Evolutionary conservation across 345 rosid genomes (phyloP).

Genomic region (Kandelia obovata): DNA sequence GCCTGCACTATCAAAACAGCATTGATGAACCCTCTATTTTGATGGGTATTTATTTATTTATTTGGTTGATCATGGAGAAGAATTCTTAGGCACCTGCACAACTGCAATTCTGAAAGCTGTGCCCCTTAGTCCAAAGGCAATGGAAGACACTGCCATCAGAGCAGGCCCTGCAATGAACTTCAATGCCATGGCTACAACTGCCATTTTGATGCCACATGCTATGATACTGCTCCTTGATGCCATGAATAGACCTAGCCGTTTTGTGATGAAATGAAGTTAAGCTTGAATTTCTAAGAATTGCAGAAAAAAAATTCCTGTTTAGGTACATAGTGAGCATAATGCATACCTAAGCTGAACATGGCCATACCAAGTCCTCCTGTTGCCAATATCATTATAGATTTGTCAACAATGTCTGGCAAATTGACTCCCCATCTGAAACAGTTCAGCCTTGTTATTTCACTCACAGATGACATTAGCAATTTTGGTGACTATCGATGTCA

Average conservation of each 20-base stretch:
- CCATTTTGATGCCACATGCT: constrained; percentile 67
- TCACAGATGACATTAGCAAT: neutral
- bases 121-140: constrained; percentile 45
- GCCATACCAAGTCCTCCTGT: constrained; percentile 96
- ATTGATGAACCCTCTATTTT: neutral
- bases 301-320: neutral
- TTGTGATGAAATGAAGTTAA: neutral
- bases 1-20: constrained; percentile 45
- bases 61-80: neutral
- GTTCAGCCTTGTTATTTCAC: neutral
- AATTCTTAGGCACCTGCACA: constrained; percentile 49
- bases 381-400: constrained; percentile 64
- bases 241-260: constrained; percentile 71
- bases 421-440: constrained; percentile 56
- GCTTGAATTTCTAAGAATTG: neutral
- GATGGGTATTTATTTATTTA: neutral
- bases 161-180: constrained; percentile 68
- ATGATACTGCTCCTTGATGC: constrained; percentile 60
- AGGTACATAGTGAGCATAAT: neutral
- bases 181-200: constrained; percentile 47
- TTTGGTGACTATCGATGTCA: neutral
- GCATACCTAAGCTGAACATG: constrained; percentile 87
- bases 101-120: constrained; percentile 52
- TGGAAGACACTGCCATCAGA: constrained; percentile 62
- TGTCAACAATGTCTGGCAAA: constrained; percentile 57